A percentile compares a stretch with the other conserved stretches of the same genome.
These are phyloP conservation scores for Moesziomyces parantarcticus DNA, from an alignment of 1,284 basidiomycete species.

Conservation along the genomic window DNA sequence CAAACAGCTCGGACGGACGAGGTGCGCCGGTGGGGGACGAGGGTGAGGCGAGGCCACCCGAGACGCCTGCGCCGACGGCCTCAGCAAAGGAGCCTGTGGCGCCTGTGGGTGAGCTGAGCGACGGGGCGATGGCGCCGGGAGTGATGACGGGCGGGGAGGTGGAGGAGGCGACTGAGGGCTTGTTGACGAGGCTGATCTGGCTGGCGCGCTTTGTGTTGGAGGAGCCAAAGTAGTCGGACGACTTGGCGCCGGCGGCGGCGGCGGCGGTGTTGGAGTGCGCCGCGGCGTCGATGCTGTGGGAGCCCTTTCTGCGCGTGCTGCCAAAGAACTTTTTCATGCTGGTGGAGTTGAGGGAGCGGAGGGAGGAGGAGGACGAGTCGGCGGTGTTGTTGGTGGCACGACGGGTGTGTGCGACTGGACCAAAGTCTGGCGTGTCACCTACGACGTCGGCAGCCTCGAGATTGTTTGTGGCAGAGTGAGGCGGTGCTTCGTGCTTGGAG, in stretches of 20 bases:
- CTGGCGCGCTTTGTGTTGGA: slow-evolving; percentile 17
- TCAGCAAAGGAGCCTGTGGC: slow-evolving; percentile 15
- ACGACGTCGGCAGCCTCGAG: slow-evolving; percentile 45
- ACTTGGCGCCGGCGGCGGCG: not conserved
- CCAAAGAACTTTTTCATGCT: slow-evolving; percentile 54
- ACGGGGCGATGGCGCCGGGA: slow-evolving; percentile 21
- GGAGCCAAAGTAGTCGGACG: slow-evolving; percentile 22
- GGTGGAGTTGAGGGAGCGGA: slow-evolving; percentile 37
- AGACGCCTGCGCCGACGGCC: slow-evolving; percentile 15
- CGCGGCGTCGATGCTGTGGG: slow-evolving; percentile 37
- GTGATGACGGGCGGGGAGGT: slow-evolving; percentile 22
- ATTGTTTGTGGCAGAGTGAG: slow-evolving; percentile 8
- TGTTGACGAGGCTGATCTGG: slow-evolving; percentile 25
- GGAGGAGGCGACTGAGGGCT: slow-evolving; percentile 8
- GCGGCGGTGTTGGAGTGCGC: slow-evolving; percentile 13
- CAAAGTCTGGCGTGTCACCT: slow-evolving; percentile 41
- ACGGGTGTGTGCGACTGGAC: slow-evolving; percentile 9
- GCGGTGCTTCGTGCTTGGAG: slow-evolving; percentile 14
- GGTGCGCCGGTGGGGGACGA: slow-evolving; percentile 8
- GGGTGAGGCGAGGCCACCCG: slow-evolving; percentile 18
- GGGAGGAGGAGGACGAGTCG: slow-evolving; percentile 32
- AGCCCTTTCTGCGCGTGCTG: slow-evolving; percentile 41
- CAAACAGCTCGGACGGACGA: slow-evolving; percentile 58
- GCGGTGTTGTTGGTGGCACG: slow-evolving; percentile 27
- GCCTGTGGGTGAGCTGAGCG: slow-evolving; percentile 24